A percentile compares a stretch with the other conserved stretches of the same genome.
Evolutionary conservation across 2,329 filamentous ascomycete species (phyloP).

Genomic region (Penicillium brevicompactum): DNA sequence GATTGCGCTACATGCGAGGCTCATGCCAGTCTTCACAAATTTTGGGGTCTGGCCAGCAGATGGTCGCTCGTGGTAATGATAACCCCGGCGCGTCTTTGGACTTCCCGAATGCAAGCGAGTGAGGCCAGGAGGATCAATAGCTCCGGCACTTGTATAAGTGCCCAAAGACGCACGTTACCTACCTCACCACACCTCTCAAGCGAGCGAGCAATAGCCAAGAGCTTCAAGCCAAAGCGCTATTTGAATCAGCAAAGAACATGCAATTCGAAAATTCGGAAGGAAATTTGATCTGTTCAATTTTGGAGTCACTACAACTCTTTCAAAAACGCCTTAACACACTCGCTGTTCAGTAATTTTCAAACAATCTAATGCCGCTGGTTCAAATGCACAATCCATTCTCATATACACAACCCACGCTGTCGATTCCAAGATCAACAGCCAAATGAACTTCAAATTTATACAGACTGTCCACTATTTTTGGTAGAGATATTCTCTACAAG

Average conservation of each 20-base stretch:
- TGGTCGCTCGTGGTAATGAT: no score
- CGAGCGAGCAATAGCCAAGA: no score
- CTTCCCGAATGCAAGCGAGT: no score
- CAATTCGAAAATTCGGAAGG: conserved; percentile 4
- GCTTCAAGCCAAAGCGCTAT: no score
- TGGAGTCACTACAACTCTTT: conserved; percentile 14
- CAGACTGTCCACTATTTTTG: conserved; percentile 10
- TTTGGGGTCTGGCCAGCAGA: no score
- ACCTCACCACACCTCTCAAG: no score
- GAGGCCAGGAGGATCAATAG: no score
- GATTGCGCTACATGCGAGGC: background rate
- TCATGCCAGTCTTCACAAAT: no score
- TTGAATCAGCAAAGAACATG: background rate
- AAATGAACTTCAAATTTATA: background rate
- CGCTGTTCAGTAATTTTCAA: conserved; percentile 20
- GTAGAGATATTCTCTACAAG: conserved; percentile 17
- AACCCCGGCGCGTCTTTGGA: no score
- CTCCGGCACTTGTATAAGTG: no score
- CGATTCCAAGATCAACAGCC: background rate
- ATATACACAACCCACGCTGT: conserved; percentile 21
- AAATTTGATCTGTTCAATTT: conserved; percentile 7
- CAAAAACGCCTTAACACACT: conserved; percentile 32
- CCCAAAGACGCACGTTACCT: no score
- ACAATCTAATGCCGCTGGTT: conserved; percentile 17
- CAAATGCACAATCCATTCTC: conserved; percentile 6